These are phyloP conservation scores for Mastigamoeba balamuthi DNA, from an alignment of 78 protist species.

Conservation along the genomic window DNA sequence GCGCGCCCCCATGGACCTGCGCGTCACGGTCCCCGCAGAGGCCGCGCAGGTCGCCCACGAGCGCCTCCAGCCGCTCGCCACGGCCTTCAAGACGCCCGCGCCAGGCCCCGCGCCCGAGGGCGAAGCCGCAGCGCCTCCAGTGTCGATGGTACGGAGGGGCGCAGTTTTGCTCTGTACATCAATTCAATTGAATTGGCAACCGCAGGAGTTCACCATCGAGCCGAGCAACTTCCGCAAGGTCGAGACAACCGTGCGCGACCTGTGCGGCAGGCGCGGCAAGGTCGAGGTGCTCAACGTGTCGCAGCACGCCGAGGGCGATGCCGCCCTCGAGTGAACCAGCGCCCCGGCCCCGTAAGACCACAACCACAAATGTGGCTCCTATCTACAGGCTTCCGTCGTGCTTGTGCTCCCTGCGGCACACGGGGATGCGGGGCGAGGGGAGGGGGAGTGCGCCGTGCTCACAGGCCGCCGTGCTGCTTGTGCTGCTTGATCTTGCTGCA, in stretches of 20 bases:
- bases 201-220: neutral
- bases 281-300: neutral
- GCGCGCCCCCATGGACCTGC: slow-evolving; percentile 73
- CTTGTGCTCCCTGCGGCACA: too few relatives aligned
- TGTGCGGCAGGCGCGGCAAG: neutral
- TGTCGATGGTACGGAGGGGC: neutral
- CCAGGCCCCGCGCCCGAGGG: neutral
- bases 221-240: neutral
- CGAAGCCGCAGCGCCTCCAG: neutral
- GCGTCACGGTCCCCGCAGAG: slow-evolving; percentile 10
- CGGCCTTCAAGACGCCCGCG: neutral
- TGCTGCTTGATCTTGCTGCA: too few relatives aligned
- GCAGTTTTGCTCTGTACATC: too few relatives aligned
- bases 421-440: too few relatives aligned
- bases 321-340: too few relatives aligned
- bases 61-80: neutral
- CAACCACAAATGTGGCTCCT: too few relatives aligned
- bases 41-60: slow-evolving; percentile 17
- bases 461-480: too few relatives aligned
- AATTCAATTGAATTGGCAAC: too few relatives aligned
- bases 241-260: neutral
- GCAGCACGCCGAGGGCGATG: too few relatives aligned
- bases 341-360: too few relatives aligned
- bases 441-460: too few relatives aligned
- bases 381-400: too few relatives aligned